Evolutionary conservation across 1,139 yeast genomes (phyloP).

Genomic region (Yamadazyma dendronema): DNA sequence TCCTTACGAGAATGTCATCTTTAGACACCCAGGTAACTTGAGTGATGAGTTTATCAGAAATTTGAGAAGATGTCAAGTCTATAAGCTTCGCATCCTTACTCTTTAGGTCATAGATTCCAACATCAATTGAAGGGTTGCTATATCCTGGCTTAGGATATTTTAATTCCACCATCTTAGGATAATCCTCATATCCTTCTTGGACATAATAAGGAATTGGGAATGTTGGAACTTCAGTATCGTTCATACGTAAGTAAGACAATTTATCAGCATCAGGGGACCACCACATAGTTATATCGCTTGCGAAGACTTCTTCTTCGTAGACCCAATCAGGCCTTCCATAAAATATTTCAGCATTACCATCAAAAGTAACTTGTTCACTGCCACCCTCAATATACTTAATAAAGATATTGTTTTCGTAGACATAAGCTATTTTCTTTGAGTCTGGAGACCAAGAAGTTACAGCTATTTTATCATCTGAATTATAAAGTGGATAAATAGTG

Average conservation of each 20-base stretch:
- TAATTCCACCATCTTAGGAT: slow-evolving; percentile 38
- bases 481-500: slow-evolving; percentile 27
- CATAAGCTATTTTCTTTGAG: slow-evolving; percentile 65
- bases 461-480: slow-evolving; percentile 28
- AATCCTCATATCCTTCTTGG: slow-evolving; percentile 42
- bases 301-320: slow-evolving; percentile 59
- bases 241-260: slow-evolving; percentile 46
- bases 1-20: slow-evolving; percentile 32
- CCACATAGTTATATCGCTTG: slow-evolving; percentile 51
- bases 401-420: slow-evolving; percentile 62
- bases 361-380: slow-evolving; percentile 42
- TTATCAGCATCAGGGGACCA: slow-evolving; percentile 57
- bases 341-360: slow-evolving; percentile 50
- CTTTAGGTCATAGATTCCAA: slow-evolving; percentile 33
- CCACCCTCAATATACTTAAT: slow-evolving; percentile 21
- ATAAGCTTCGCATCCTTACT: slow-evolving; percentile 15
- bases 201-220: slow-evolving; percentile 54
- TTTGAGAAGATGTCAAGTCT: slow-evolving; percentile 23
- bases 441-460: slow-evolving; percentile 77
- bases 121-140: slow-evolving; percentile 41
- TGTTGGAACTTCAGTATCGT: slow-evolving; percentile 53
- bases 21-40: slow-evolving; percentile 45
- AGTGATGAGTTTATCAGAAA: slow-evolving; percentile 34
- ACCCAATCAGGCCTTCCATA: slow-evolving; percentile 65
- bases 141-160: slow-evolving; percentile 50